These are phyloP conservation scores for Geotrichum reessii DNA, from an alignment of 1,139 yeast genomes.

Conservation along the genomic window DNA sequence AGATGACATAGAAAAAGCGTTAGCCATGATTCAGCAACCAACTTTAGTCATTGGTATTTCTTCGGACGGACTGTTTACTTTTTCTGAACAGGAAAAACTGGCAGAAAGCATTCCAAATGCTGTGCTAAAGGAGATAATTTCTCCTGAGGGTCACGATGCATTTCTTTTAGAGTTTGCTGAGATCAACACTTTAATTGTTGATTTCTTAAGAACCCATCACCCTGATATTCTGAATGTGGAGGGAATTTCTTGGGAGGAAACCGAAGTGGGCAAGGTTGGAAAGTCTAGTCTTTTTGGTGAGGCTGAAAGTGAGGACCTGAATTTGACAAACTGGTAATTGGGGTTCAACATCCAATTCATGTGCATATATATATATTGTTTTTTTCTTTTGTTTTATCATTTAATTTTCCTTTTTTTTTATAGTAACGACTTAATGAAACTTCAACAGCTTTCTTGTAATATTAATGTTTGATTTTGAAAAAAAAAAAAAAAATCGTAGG, in stretches of 20 bases:
- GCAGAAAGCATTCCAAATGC: conserved; percentile 73
- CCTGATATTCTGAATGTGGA: conserved; percentile 49
- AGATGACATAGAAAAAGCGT: conserved; percentile 47
- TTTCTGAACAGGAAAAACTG: conserved; percentile 80
- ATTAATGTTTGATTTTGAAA: too few relatives aligned
- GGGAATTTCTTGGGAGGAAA: conserved; percentile 50
- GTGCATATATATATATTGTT: conserved; percentile 6
- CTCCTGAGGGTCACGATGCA: conserved; percentile 99
- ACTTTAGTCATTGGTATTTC: conserved; percentile 81
- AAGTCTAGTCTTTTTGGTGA: conserved; percentile 88
- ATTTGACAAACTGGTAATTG: conserved; percentile 76
- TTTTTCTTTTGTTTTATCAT: too few relatives aligned
- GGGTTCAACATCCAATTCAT: not conserved
- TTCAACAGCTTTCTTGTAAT: conserved; percentile 8
- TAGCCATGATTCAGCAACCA: conserved; percentile 60
- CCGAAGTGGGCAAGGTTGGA: conserved; percentile 43
- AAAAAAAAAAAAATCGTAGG: too few relatives aligned
- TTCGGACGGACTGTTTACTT: conserved; percentile 89
- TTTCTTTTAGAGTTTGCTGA: conserved; percentile 81
- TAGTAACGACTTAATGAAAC: conserved; percentile 3
- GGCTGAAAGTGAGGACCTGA: conserved; percentile 53
- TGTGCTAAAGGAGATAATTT: conserved; percentile 60
- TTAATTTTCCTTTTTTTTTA: not conserved
- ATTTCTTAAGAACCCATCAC: conserved; percentile 54
- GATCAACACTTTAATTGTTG: conserved; percentile 64